These are phyloP conservation scores for Metarhizium humberi DNA, from an alignment of 2,329 filamentous ascomycete species.

Conservation along the genomic window DNA sequence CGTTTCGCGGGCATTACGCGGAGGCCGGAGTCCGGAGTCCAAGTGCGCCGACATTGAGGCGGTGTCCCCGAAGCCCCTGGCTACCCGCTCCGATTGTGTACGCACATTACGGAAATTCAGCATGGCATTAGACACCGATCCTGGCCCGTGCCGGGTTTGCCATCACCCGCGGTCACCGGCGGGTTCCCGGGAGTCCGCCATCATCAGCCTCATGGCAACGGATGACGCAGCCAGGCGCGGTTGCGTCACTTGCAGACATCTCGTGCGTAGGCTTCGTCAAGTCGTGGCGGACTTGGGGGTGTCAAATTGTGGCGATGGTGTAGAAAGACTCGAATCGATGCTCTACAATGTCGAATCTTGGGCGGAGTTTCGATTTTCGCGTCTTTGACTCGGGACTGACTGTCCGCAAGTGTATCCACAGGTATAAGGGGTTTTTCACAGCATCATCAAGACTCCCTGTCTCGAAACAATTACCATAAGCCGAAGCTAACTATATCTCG, in stretches of 20 bases:
- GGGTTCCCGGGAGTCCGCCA: not conserved
- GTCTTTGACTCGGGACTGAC: not conserved
- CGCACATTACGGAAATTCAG: not conserved
- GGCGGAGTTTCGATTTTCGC: not conserved
- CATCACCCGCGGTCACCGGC: not conserved
- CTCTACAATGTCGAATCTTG: not conserved
- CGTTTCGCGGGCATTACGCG: too few species aligned
- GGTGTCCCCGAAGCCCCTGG: too few species aligned
- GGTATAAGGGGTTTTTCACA: not conserved
- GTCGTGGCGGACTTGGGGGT: not conserved
- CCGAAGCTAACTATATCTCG: too few species aligned
- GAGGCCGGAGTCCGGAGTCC: too few species aligned
- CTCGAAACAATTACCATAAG: not conserved
- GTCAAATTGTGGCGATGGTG: not conserved
- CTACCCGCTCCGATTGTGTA: too few species aligned
- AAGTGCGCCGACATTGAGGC: too few species aligned
- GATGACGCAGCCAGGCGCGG: not conserved
- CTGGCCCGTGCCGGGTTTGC: not conserved
- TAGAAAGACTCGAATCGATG: not conserved
- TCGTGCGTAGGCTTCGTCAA: not conserved
- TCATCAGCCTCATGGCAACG: not conserved
- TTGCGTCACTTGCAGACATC: constrained; percentile 1
- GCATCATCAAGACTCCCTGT: not conserved
- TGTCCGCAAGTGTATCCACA: not conserved
- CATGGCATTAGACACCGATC: not conserved